Evolutionary conservation across 1,284 basidiomycete genomes (phyloP).

Genomic region (Irpex rosettiformis): DNA sequence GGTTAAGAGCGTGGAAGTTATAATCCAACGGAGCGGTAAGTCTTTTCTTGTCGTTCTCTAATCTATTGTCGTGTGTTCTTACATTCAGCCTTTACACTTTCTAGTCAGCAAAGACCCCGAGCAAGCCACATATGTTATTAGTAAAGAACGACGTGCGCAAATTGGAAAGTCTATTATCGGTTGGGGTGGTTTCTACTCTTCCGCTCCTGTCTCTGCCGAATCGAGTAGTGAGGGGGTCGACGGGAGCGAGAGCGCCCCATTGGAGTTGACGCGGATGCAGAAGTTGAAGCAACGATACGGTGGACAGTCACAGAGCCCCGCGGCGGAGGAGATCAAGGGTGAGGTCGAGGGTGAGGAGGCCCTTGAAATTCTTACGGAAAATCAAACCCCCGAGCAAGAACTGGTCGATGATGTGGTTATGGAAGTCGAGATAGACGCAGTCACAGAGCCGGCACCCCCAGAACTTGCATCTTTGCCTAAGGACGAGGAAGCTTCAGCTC

Average conservation of each 20-base stretch:
- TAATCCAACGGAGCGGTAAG: background rate
- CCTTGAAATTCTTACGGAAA: background rate
- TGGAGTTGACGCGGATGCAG: background rate
- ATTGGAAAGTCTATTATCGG: constrained; percentile 4
- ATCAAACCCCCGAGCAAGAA: background rate
- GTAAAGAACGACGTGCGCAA: background rate
- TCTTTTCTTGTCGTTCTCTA: background rate
- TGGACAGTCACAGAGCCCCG: too few relatives aligned
- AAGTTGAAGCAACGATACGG: background rate
- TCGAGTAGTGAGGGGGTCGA: too few relatives aligned
- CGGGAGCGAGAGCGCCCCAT: too few relatives aligned
- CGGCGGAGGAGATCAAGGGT: background rate
- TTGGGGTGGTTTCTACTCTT: constrained; percentile 14
- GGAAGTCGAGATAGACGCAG: too few relatives aligned
- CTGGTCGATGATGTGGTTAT: background rate
- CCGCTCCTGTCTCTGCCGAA: background rate
- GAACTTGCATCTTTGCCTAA: too few relatives aligned
- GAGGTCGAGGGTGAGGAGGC: background rate
- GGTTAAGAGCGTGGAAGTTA: background rate
- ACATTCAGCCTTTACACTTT: too few relatives aligned
- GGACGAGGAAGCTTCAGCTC: too few relatives aligned
- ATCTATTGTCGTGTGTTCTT: background rate
- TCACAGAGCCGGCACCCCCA: too few relatives aligned
- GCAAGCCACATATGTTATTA: background rate
- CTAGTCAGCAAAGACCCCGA: background rate